Evolutionary conservation across 1,284 basidiomycete species (phyloP).

Genomic region (Takashimella tepidaria): DNA sequence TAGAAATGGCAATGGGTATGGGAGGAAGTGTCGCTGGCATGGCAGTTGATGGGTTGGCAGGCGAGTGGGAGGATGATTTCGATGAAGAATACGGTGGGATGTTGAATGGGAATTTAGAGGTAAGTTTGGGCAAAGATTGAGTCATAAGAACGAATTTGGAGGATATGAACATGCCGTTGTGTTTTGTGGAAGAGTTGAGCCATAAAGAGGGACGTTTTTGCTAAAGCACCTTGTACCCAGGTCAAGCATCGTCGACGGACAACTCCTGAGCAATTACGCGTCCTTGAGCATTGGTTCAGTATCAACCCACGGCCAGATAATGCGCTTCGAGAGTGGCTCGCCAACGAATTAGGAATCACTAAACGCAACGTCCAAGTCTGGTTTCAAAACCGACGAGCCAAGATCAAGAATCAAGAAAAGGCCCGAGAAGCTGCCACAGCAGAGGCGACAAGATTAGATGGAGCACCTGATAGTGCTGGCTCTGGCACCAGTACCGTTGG

Average conservation of each 20-base stretch:
- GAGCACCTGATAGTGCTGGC: not conserved
- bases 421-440: slow-evolving; percentile 29
- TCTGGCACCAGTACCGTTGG: not conserved
- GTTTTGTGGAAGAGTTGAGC: too few species aligned
- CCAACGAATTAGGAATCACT: slow-evolving; percentile 79
- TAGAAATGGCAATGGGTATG: slow-evolving; percentile 8
- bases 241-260: slow-evolving; percentile 86
- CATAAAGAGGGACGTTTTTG: too few species aligned
- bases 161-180: too few species aligned
- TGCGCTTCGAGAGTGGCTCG: slow-evolving; percentile 67
- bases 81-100: slow-evolving; percentile 19
- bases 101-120: slow-evolving; percentile 26
- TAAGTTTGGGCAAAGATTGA: slow-evolving; percentile 6
- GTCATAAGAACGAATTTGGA: too few species aligned
- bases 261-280: slow-evolving; percentile 71
- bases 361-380: slow-evolving; percentile 89
- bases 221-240: too few species aligned
- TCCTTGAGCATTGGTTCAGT: slow-evolving; percentile 78
- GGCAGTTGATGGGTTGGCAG: slow-evolving; percentile 11
- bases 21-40: slow-evolving; percentile 7
- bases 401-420: slow-evolving; percentile 61
- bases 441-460: slow-evolving; percentile 18
- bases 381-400: slow-evolving; percentile 87
- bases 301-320: slow-evolving; percentile 86
- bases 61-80: slow-evolving; percentile 25